Percentiles rank a stretch among this genome's conserved stretches.
These are phyloP conservation scores for Scleroderma bovista DNA, from an alignment of 768 basidiomycete species.

Conservation along the genomic window DNA sequence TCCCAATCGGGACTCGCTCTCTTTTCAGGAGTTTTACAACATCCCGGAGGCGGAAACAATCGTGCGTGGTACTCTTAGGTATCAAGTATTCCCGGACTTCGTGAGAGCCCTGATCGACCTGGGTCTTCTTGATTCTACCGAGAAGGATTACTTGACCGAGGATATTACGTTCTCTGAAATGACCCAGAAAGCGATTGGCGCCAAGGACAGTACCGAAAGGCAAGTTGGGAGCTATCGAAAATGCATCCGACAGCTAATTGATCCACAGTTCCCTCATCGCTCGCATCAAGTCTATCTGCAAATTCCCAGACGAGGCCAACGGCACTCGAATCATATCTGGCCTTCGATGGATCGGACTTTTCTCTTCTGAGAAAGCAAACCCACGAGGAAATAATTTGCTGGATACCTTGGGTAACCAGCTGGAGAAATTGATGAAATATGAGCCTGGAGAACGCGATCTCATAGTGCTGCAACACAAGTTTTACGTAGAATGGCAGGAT, in stretches of 20 bases:
- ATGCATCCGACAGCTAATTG: too few relatives aligned
- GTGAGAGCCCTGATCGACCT: constrained; percentile 81
- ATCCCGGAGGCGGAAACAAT: constrained; percentile 93
- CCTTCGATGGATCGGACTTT: constrained; percentile 88
- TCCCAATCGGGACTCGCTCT: constrained; percentile 90
- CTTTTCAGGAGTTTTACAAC: constrained; percentile 86
- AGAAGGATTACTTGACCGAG: constrained; percentile 72
- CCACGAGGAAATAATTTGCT: constrained; percentile 73
- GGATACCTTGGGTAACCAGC: constrained; percentile 85
- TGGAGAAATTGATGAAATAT: constrained; percentile 92
- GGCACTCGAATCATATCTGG: constrained; percentile 82
- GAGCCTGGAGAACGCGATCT: constrained; percentile 87
- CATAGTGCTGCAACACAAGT: constrained; percentile 98
- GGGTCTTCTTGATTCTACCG: constrained; percentile 74
- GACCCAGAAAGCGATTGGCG: constrained; percentile 67
- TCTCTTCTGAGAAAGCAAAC: constrained; percentile 61
- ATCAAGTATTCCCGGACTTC: constrained; percentile 96
- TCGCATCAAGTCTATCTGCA: too few relatives aligned
- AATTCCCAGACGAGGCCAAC: constrained; percentile 68
- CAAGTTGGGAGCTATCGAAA: constrained; percentile 26
- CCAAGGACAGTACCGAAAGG: constrained; percentile 64
- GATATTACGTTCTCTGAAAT: constrained; percentile 81
- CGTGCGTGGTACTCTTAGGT: constrained; percentile 88
- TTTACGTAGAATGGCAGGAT: constrained; percentile 83
- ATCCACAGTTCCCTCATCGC: too few relatives aligned